These are phyloP conservation scores for Paradendryphiella salina DNA, from an alignment of 2,329 filamentous ascomycete genomes.

Conservation along the genomic window DNA sequence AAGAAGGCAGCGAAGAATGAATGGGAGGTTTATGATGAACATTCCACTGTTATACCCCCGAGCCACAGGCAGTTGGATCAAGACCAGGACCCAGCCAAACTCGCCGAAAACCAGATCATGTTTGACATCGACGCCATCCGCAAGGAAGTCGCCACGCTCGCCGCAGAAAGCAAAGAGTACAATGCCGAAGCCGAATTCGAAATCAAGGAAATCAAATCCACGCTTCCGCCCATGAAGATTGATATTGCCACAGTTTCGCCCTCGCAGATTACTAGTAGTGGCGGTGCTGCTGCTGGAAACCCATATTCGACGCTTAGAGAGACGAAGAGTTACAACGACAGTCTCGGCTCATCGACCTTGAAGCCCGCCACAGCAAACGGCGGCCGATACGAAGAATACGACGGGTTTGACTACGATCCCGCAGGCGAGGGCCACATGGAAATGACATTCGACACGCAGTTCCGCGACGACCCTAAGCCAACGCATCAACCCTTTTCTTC, in stretches of 20 bases:
- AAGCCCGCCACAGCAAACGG: slow-evolving; percentile 23
- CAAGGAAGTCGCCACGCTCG: slow-evolving; percentile 68
- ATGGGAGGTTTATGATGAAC: slow-evolving; percentile 92
- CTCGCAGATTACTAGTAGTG: slow-evolving; percentile 6
- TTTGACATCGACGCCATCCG: slow-evolving; percentile 96
- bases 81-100: slow-evolving; percentile 54
- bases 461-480: slow-evolving; percentile 28
- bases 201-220: slow-evolving; percentile 83
- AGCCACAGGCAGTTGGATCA: slow-evolving; percentile 29
- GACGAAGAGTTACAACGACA: slow-evolving; percentile 50
- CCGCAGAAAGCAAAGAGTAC: slow-evolving; percentile 60
- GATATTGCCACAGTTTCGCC: slow-evolving; percentile 42
- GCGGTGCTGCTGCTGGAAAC: neutral
- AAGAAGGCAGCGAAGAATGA: slow-evolving; percentile 82
- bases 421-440: slow-evolving; percentile 37
- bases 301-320: slow-evolving; percentile 41
- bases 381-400: slow-evolving; percentile 39
- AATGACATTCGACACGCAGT: slow-evolving; percentile 52
- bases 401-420: slow-evolving; percentile 42
- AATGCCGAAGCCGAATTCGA: slow-evolving; percentile 51
- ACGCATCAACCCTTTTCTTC: slow-evolving; percentile 11
- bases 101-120: slow-evolving; percentile 66
- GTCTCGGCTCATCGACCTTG: slow-evolving; percentile 26
- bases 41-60: slow-evolving; percentile 10
- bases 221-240: slow-evolving; percentile 86